Evolutionary conservation across 495 filamentous ascomycete species (phyloP), one percentile per base, ranked within the genome.

Genomic region (Cercophora samala): DNA sequence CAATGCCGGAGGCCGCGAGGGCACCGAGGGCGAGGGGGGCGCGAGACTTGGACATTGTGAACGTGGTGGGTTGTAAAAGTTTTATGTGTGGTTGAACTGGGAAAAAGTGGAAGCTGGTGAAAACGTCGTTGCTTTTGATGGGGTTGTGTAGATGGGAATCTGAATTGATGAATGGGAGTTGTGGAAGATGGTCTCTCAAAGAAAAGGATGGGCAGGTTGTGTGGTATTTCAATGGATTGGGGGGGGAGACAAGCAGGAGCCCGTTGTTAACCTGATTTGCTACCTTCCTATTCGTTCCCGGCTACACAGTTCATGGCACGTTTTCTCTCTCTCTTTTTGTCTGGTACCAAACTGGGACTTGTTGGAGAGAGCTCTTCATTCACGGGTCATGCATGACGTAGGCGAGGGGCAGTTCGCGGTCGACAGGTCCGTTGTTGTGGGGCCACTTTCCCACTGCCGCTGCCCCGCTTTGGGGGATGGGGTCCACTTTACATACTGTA

Each of bases 1-100:
- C 94, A 55, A 86, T 82, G 52, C 86, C 87, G 64, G 87, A 89
- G 19, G 84, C 90, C 55, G 84, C 89, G 17, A 82, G 84, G 60
- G 87, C 72, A 67, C 87, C 91, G 53, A 91, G 69, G 70, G 83
- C 80, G 60, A 89, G 70, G 51, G 85, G 83, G 29, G 83, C 70
- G 62, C 83, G 80, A 69, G 83, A 87, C 69, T 83, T 85, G 42
- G 85, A 80, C 82, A 84, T 83, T 70, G 51, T 80, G 74, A 65
- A 68, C 65, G 69, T 67, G 62, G 1, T 46, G 46, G n/a, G 32
- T 66, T 68, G 54, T 63, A 25, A 63, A 63, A 59, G n/a, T n/a
- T 13, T n/a, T 67, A 29, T 8, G 37, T 13, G 37, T 24, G 58
- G 58, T 60, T n/a, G n/a, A n/a, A n/a, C n/a, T n/a, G n/a, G n/a